A percentile compares a stretch with the other conserved stretches of the same genome.
These are phyloP conservation scores for Wakefieldia striispora DNA, from an alignment of 768 basidiomycete species.

Conservation along the genomic window DNA sequence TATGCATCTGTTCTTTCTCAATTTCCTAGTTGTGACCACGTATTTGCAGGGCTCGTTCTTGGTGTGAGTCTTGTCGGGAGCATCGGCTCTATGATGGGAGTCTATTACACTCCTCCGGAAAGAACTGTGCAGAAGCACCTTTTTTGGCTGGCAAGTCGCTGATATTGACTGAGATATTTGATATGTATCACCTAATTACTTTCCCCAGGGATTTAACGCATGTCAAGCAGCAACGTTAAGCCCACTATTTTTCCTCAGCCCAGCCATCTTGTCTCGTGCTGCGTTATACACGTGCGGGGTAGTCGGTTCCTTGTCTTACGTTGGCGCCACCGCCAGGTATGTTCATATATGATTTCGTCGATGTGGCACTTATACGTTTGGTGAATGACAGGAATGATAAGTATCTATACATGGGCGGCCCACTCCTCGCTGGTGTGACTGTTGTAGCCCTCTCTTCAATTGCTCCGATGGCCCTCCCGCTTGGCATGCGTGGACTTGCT, in stretches of 20 bases:
- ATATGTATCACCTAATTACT: conserved; percentile 1
- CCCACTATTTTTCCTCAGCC: conserved; percentile 86
- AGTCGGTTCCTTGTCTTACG: conserved; percentile 82
- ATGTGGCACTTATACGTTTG: background rate
- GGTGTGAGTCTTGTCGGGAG: conserved; percentile 76
- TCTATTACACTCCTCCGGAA: conserved; percentile 75
- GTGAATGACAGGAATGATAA: conserved; percentile 57
- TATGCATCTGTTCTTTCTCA: conserved; percentile 29
- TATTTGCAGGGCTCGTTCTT: conserved; percentile 65
- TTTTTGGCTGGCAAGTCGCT: conserved; percentile 67
- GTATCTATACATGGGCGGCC: conserved; percentile 84
- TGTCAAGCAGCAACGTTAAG: conserved; percentile 85
- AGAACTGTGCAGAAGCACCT: conserved; percentile 73
- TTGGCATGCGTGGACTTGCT: conserved; percentile 74
- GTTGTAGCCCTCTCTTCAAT: conserved; percentile 85
- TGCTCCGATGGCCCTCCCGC: conserved; percentile 86
- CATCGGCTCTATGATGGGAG: conserved; percentile 85
- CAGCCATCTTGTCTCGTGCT: conserved; percentile 81
- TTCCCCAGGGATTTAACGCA: conserved; percentile 69
- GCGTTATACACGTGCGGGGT: conserved; percentile 86
- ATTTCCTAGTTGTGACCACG: background rate
- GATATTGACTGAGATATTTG: background rate
- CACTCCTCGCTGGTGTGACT: conserved; percentile 84
- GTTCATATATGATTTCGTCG: conserved; percentile 11
- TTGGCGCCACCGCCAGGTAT: conserved; percentile 84